Evolutionary conservation across 805 yeast genomes (phyloP), one percentile per base, ranked within the genome.

Genomic region (Deakozyma indianensis): DNA sequence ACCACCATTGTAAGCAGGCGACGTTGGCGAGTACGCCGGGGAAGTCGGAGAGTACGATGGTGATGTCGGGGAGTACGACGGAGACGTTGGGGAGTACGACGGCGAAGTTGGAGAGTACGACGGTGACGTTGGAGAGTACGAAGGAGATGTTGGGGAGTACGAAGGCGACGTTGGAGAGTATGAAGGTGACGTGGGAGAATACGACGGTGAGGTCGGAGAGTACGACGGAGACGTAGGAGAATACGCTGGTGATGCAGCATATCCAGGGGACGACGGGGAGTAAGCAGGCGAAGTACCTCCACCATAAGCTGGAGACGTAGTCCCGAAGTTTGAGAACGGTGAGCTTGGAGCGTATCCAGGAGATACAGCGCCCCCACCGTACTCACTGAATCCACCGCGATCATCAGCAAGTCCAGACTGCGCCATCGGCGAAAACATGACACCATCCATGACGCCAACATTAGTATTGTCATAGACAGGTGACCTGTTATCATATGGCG

Each of bases 381-480:
- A 86, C 50, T 85, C 87, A 7, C 95, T 84, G 54, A 86, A 81
- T 3, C 94, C 94, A 47, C 95, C 95, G 25, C 80, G 71, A 45
- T 79, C 86, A 48, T 83, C 87, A 41, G 75, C 74, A 45, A 80
- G 74, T 53, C 96, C 95, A 25, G 95, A 77, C 50, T 87, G 92
- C 29, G 74, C 83, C 61, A 92, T 71, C 46, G 98, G 98, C 43
- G 98, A 92, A 71, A 92, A 92, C 22, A 62, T 50, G 2, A 70
- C 71, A 56, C 84, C 85, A 28, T 81, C 78, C 51, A 82, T 86
- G 48, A 75, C 66, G 24, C 55, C 53, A 9, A 51, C 54, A 42
- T 57, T 56, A n/a, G 54, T 48, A 29, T 51, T 51, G 22, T 59
- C 63, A 21, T 45, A 48, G 41, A 68, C 55, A 14, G 82, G 83